Percentiles rank a stretch among this genome's conserved stretches.
phyloP scores from a whole-genome alignment of 331 rosid species.

The Rosa hybrid region DNA sequence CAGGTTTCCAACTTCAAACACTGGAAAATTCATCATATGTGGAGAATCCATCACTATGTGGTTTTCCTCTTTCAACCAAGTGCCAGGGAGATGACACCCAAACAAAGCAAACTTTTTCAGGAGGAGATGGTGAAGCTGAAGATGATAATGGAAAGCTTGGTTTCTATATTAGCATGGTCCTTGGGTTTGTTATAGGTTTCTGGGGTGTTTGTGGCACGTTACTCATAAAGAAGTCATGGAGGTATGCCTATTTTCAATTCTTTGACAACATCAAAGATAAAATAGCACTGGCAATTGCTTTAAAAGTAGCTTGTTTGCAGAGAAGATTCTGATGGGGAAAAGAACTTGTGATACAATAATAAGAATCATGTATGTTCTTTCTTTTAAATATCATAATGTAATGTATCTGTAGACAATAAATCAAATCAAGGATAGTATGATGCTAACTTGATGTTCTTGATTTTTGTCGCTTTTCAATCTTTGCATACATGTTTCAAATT shows the following conservation, averaged over 20 bases:
- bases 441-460: background rate
- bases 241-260: background rate
- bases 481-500: too few relatives aligned
- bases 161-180: background rate
- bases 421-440: too few relatives aligned
- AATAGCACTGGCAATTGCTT: background rate
- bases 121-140: background rate
- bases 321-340: background rate
- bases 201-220: slow-evolving; percentile 9
- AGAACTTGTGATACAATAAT: too few relatives aligned
- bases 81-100: background rate
- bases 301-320: background rate
- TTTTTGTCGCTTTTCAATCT: too few relatives aligned
- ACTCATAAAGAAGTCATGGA: slow-evolving; percentile 7
- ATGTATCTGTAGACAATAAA: too few relatives aligned
- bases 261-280: background rate
- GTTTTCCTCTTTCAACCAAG: background rate
- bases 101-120: background rate
- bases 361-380: background rate
- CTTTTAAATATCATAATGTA: too few relatives aligned
- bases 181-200: slow-evolving; percentile 17
- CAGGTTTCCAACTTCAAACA: background rate
- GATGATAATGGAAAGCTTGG: background rate
- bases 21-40: background rate
- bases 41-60: background rate